Evolutionary conservation across 2,329 filamentous ascomycete genomes (phyloP).

Genomic region (Alternaria sp.): DNA sequence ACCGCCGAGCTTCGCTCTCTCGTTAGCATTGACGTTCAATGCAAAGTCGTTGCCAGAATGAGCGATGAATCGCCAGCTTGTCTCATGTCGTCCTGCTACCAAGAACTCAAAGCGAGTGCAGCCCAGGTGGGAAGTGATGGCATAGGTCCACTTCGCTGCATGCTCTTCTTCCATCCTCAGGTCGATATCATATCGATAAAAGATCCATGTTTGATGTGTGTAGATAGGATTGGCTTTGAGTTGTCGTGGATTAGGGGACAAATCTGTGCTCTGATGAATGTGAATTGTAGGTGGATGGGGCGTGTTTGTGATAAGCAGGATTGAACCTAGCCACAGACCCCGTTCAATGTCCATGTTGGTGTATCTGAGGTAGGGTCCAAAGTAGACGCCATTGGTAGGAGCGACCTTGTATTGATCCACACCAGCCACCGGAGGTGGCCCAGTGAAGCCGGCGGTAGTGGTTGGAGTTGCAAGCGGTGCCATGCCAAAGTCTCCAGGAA

Average conservation of each 20-base stretch:
- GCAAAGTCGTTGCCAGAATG: constrained; percentile 98
- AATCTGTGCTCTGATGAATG: constrained; percentile 86
- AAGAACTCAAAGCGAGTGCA: constrained; percentile 99
- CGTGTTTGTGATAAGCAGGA: constrained; percentile 89
- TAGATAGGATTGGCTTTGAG: constrained; percentile 83
- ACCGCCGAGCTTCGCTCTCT: constrained; percentile 85
- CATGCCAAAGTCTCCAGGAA: constrained; percentile 86
- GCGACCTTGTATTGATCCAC: constrained; percentile 94
- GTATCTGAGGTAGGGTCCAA: constrained; percentile 94
- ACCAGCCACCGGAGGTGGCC: constrained; percentile 86
- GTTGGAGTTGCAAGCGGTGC: constrained; percentile 77
- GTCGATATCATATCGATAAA: constrained; percentile 94
- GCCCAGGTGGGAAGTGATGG: constrained; percentile 93
- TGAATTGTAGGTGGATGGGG: constrained; percentile 96
- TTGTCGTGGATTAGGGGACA: constrained; percentile 92
- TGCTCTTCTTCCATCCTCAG: constrained; percentile 84
- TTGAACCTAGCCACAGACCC: constrained; percentile 91
- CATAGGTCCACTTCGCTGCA: constrained; percentile 93
- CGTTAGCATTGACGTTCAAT: constrained; percentile 83
- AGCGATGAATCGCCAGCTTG: constrained; percentile 93
- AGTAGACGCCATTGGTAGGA: constrained; percentile 96
- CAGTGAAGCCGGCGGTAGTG: constrained; percentile 84
- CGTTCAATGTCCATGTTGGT: constrained; percentile 96
- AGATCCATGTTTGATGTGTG: constrained; percentile 92
- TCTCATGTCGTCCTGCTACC: constrained; percentile 88